Conservation (phyloP, 1,284 basidiomycete species). For the Tausonia pullulans region DNA sequence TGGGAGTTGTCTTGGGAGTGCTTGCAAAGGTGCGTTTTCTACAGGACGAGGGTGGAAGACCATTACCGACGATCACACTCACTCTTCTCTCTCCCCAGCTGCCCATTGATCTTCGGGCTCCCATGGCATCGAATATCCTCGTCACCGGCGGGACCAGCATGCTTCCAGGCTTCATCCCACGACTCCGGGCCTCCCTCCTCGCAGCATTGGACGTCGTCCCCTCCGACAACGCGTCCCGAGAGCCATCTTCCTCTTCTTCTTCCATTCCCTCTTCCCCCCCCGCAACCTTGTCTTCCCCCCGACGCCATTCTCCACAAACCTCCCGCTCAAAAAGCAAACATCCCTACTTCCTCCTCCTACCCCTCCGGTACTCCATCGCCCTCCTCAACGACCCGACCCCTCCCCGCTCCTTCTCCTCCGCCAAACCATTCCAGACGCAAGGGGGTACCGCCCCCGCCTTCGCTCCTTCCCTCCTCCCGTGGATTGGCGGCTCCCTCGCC, state of each 20-base stretch:
- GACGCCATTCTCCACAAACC: constrained; percentile 1
- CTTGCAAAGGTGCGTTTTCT: constrained; percentile 53
- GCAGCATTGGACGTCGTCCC: constrained; percentile 39
- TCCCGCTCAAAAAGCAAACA: not conserved
- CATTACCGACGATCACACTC: no score
- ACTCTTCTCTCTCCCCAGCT: constrained; percentile 41
- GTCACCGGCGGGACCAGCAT: constrained; percentile 80
- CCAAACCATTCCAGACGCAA: not conserved
- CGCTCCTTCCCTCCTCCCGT: not conserved
- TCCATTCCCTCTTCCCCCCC: constrained; percentile 33
- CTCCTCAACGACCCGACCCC: constrained; percentile 65
- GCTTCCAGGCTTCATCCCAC: constrained; percentile 81
- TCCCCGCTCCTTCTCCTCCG: not conserved
- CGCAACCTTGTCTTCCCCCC: constrained; percentile 11
- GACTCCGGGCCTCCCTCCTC: constrained; percentile 64
- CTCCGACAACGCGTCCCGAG: constrained; percentile 32
- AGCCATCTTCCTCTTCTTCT: constrained; percentile 21
- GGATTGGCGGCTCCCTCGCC: constrained; percentile 9
- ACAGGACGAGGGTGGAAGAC: no score
- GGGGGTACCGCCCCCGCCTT: constrained; percentile 2
- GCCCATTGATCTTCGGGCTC: constrained; percentile 52
- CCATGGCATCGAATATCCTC: constrained; percentile 47
- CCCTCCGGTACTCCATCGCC: constrained; percentile 44
- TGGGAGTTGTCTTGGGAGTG: constrained; percentile 64
- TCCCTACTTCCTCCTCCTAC: constrained; percentile 15